Evolutionary conservation across 352 stramenopile genomes (phyloP), one percentile per base, ranked within the genome.

Genomic region (Globisporangium irregulare): DNA sequence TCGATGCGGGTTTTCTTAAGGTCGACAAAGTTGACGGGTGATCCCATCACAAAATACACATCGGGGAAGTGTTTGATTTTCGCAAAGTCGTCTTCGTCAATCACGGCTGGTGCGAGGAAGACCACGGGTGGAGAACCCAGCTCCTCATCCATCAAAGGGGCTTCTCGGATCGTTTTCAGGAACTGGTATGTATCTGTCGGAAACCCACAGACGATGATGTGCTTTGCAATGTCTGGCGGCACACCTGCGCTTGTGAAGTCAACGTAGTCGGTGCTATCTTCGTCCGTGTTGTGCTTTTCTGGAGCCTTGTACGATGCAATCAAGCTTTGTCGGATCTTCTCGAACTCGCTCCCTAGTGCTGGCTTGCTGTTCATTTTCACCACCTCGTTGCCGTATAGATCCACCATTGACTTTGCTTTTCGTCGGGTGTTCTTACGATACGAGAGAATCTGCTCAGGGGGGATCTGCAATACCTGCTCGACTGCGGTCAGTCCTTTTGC

Each of bases 141-240:
- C 24, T 77, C 68, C 10, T 89, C 78, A 25, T 84, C 71, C 2
- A 66, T 67, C 25, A 78, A 64, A 9, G 82, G 77, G 0, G 79
- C 80, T 54, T 92, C 84, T 22, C 79, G 77, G 62, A 92, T 89
- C 3, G 82, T 90, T 43, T 86, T 90, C 29, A 90, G 78, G 38
- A 92, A 92, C 61, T 85, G 74, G 56, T 84, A 89, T 4, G 73
- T 88, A 62, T 92, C 82, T 1, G 65, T 73, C 20, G 82, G 84
- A 50, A 91, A 90, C 0, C 84, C 84, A 38, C 82, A 92, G 0
- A 92, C 84, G 14, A 92, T 82, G 62, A 92, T 90, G 56, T 92
- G 84, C 14, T 78, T 71, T 0, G 67, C 56, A 34, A 91, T 76
- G 5, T 72, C 64, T 5, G 72, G 50, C 25, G 84, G 82, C 2